phyloP scores from a whole-genome alignment of 768 basidiomycete species.

The Phanerochaete carnosa region DNA sequence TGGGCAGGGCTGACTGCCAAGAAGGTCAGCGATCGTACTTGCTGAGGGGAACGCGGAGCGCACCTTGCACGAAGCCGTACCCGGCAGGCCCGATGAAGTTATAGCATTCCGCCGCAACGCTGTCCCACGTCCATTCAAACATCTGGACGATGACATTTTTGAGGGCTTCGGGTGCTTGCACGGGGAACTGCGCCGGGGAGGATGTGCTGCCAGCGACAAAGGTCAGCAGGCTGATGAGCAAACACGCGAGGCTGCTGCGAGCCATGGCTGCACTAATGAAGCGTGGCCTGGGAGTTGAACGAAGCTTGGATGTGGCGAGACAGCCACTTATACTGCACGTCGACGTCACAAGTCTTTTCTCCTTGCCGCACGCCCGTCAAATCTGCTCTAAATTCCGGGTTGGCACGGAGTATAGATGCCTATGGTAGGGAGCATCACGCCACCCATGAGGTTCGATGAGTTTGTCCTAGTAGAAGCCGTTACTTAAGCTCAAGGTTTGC shows the following conservation, averaged over 20 bases:
- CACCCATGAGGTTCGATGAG: no score
- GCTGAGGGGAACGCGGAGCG: not conserved
- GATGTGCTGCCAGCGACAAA: not conserved
- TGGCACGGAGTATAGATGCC: no score
- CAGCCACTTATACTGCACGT: no score
- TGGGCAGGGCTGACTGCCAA: constrained; percentile 45
- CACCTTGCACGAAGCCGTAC: constrained; percentile 67
- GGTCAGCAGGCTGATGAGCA: not conserved
- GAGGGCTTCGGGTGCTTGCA: constrained; percentile 7
- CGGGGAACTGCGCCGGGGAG: not conserved
- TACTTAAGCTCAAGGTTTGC: no score
- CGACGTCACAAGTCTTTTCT: no score
- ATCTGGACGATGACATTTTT: constrained; percentile 60
- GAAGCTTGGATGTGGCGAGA: no score
- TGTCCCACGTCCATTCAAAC: constrained; percentile 60
- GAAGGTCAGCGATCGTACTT: not conserved
- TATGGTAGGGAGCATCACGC: no score
- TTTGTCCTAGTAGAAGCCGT: no score
- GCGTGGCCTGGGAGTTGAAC: no score
- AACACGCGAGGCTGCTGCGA: not conserved
- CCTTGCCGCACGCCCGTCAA: no score
- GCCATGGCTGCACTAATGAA: no score
- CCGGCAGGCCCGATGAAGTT: constrained; percentile 67
- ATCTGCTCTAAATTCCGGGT: no score
- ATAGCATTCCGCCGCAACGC: constrained; percentile 60